Base-by-base conservation (phyloP, 768 basidiomycete genomes). In the Pholiota molesta region DNA sequence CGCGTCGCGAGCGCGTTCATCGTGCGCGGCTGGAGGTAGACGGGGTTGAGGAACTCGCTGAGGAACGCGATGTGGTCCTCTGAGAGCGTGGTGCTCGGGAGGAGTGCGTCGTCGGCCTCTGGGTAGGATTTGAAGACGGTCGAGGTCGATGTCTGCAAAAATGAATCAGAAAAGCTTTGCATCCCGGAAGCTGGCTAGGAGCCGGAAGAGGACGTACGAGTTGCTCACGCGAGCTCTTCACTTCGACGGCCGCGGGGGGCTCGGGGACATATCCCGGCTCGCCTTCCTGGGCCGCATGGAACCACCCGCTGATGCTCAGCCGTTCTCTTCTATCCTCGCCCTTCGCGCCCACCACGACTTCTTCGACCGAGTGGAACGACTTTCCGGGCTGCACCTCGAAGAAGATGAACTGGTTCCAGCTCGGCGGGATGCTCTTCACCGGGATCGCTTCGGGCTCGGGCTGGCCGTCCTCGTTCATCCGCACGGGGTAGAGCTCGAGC, bases 331-430 rank as follows among this genome's bases (percentile, higher is more conserved):
- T 90, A 47, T 91, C 90, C 64, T 87, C 77, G 21, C 75, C 86
- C 52, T 80, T 82, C 52, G 87, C 86, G 0, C 87, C 90, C 0
- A 93, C 89, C n/a, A 97, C 86, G 33, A 98, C 97, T 73, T 99
- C 97, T 70, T 98, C 92, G 5, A 99, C 97, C 0, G 95, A 92
- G 74, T 99, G 97, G 77, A 98, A 98, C 69, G 95, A 97, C 73
- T 83, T 80, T 0, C 97, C 96, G 0, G 97, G 97, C 74, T 97
- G 94, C n/a, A 97, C 95, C 69, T 90, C 86, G 69, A 92, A 94
- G 71, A 93, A 89, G 33, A 94, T 82, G 65, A 94, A 93, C 73
- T 94, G 92, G 70, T 94, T 94, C 93, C 93, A 94, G 68, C 86
- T 87, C 7, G 93, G 92, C 2, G 89, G 86, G 47, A 94, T 86